Base-by-base conservation (phyloP, 306 rosid genomes). In the Spatholobus suberectus region DNA sequence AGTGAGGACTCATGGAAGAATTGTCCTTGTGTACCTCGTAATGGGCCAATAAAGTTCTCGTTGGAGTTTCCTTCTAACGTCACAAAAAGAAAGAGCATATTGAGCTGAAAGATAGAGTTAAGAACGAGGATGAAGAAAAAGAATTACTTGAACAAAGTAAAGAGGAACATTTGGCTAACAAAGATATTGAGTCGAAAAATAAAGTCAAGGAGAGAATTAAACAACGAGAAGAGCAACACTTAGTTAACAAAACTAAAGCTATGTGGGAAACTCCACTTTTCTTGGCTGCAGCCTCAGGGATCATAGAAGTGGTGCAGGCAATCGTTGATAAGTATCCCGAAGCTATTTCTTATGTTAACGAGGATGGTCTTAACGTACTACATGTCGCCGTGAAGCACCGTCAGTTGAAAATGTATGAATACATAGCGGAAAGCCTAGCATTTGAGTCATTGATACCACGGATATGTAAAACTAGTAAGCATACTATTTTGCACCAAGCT, bases 401-500 rank as follows among this genome's bases (percentile, higher is more conserved):
- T 34, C 12, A 65, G 40, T 27, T 1, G 5, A 3, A n/a, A 15
- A 34, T 65, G 1, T 65, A 27, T 34, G 44, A 34, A 2, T 27
- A 12, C 70, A 6, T 65, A 32, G 20, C 15, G 44, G 27, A 2
- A 3, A 34, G 2, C 2, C 10, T 11, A 65, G 72, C 47, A n/a
- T 34, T n/a, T 66, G 26, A 17, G 8, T 6, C 26, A n/a, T 37
- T 66, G 72, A 34, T 0, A 17, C 15, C 14, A 17, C 15, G 49
- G 0, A 66, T 66, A 27, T 32, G 23, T 4, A 35, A 3, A 2
- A 54, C 0, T 0, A 17, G 37, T n/a, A 20, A 4, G 2, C 49
- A 29, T 10, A 66, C 72, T 35, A 18, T 66, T 15, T 66, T 66
- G 49, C 72, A 66, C 27, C 72, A 66, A 32, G 70, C 44, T 65